Evolutionary conservation across 148 eudicot genomes (phyloP).

Genomic region (Amaranthus hypochondriacus): DNA sequence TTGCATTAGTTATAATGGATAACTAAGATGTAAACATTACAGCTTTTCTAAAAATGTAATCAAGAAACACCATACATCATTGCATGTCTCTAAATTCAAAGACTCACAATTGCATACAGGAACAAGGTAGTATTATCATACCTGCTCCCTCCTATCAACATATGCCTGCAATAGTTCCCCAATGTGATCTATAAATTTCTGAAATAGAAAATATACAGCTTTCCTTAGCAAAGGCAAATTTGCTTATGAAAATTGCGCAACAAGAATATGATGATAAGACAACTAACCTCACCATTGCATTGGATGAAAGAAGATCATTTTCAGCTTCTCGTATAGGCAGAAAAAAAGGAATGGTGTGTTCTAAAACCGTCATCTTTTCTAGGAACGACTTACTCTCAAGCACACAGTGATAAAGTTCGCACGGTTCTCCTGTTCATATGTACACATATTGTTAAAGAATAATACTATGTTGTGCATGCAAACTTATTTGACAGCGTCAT

Average conservation of each 20-base stretch:
- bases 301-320: constrained; percentile 85
- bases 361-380: constrained; percentile 96
- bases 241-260: background rate
- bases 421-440: constrained; percentile 72
- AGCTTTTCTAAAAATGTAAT: background rate
- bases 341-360: constrained; percentile 95
- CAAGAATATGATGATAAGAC: constrained; percentile 21
- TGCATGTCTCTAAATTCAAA: background rate
- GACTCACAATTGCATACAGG: background rate
- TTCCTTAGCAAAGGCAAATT: constrained; percentile 15
- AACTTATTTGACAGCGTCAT: background rate
- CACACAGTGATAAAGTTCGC: constrained; percentile 83
- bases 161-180: constrained; percentile 95
- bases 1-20: background rate
- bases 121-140: constrained; percentile 21
- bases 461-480: constrained; percentile 9
- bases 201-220: constrained; percentile 25
- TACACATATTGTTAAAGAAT: constrained; percentile 5
- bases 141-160: constrained; percentile 97
- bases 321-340: constrained; percentile 91
- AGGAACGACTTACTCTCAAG: constrained; percentile 98
- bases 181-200: constrained; percentile 91
- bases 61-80: constrained; percentile 4
- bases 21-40: background rate
- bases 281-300: constrained; percentile 87